A percentile compares a stretch with the other conserved stretches of the same genome.
Conservation (phyloP, 768 basidiomycete genomes). For the Lactarius akahatsu region DNA sequence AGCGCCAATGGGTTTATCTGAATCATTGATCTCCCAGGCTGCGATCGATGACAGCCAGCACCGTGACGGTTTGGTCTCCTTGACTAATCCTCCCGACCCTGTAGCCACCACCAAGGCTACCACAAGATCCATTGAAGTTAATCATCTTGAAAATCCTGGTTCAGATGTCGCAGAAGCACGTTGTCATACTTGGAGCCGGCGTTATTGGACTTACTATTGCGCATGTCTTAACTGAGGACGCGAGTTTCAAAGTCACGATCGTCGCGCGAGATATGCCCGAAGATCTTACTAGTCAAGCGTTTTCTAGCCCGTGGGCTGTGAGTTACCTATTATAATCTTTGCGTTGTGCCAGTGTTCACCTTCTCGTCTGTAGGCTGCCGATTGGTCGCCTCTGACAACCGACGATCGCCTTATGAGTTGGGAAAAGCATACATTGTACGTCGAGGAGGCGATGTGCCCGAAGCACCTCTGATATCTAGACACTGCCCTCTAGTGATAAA, state of each 20-base stretch:
- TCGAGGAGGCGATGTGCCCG: background rate
- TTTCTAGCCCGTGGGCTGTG: conserved; percentile 54
- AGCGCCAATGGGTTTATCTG: background rate
- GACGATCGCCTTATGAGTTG: conserved; percentile 39
- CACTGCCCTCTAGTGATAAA: conserved; percentile 39
- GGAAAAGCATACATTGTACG: conserved; percentile 47
- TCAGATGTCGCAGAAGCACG: conserved; percentile 22
- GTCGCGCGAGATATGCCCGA: conserved; percentile 43
- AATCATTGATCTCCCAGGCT: background rate
- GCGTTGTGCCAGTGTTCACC: background rate
- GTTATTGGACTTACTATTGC: conserved; percentile 48
- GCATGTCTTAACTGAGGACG: conserved; percentile 35
- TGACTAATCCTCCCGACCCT: background rate
- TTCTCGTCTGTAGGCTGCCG: conserved; percentile 40
- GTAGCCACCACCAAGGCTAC: background rate
- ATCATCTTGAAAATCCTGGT: conserved; percentile 9
- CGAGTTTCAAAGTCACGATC: conserved; percentile 36
- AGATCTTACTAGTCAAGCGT: conserved; percentile 44
- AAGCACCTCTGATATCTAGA: background rate
- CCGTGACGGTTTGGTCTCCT: background rate
- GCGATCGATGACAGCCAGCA: background rate
- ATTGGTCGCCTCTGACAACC: conserved; percentile 44
- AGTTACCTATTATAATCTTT: conserved; percentile 22
- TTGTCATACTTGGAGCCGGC: conserved; percentile 45
- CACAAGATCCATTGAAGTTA: background rate